Base-by-base conservation (phyloP, 2,329 filamentous ascomycete species). In the Arthrobotrys conoides region DNA sequence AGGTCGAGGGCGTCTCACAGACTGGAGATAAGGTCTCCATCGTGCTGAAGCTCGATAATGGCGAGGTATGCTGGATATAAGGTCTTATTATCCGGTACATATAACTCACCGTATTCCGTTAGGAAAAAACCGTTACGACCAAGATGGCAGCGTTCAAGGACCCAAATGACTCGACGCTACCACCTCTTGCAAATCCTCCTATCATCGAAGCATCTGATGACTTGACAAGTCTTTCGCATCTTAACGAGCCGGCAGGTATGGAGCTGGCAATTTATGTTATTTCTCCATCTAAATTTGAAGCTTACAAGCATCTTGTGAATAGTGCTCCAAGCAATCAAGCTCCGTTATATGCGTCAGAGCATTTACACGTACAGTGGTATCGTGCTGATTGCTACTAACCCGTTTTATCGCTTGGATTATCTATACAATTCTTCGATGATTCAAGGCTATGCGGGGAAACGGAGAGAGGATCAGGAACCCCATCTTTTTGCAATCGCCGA, bases 341-440 rank as follows among this genome's bases (percentile, higher is more conserved):
- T 99, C 84, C 93, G 96, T 85, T 99, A 99, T 87, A 89, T 93
- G 80, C 96, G 99, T 85, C 98, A 98, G 86, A 96, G 99, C 85
- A 99, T 99, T 83, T 99, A 99, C 88, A 99, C 96, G 83, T 99
- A 99, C 87, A 97, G 93, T 84, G 96, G 96, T 84, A 98, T 99
- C 83, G 96, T 99, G 81, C 88, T 99, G 82, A 99, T 99, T 87
- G 96, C 96, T 80, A 97, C 96, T 80, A 99, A 99, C 86, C 96
- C 96, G 22, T 99, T 99, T 83, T 96, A 96, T 68, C 90, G 96
- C 81, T 94, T 99, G 81, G 96, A 99, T 85, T 99, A 96, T 49
- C 90, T 99, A 83, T 99, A 99, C 85, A 96, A 99, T 10, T 94
- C 95, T 18, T 96, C 96, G 81, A 99, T 99, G 95, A 94, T 99